Evolutionary conservation across 2,329 filamentous ascomycete genomes (phyloP), one percentile per base, ranked within the genome.

Genomic region (Microthyrium microscopicum): DNA sequence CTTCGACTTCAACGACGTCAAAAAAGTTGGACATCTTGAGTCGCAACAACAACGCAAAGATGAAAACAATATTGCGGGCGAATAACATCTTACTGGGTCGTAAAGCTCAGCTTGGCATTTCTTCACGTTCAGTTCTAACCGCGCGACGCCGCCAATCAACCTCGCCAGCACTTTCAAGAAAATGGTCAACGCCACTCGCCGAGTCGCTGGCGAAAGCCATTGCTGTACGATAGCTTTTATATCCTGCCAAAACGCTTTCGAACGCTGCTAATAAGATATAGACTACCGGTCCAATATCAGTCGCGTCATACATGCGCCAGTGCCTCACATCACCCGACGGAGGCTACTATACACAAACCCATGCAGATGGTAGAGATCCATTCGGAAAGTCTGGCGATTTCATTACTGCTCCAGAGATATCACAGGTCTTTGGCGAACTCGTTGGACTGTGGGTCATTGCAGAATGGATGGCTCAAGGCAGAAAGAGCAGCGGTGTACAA

Each of bases 251-350:
- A 7, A 18, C n/a, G 15, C 6, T n/a, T 16, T 26, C 20, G 32
- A 26, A 31, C 38, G 37, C 30, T 42, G 33, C 32, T 33, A 8
- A 11, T 36, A 26, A 64, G 60, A 57, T 26, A 12, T 44, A 80
- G 73, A 72, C 77, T 26, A 95, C 89, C 8, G 89, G 89, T 0
- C 87, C 89, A 4, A 74, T 95, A 19, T 82, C 89, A 1, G 70
- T 98, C 39, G 85, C 89, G 4, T 77, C 83, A 33, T 98, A 85
- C 55, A 98, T 98, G 89, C 85, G 89, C 51, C 92, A 95, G 76
- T 94, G 87, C 53, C 70, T 98, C 41, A 98, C 89, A 1, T 80
- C 81, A 8, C 81, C 89, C 40, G 60, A 83, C 25, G 84, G 83
- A 38, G 89, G 89, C 34, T 98, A 98, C 60, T 98, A 98, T 57